These are phyloP conservation scores for Tagetes patula DNA, from an alignment of 129 eudicot species.

Conservation along the genomic window DNA sequence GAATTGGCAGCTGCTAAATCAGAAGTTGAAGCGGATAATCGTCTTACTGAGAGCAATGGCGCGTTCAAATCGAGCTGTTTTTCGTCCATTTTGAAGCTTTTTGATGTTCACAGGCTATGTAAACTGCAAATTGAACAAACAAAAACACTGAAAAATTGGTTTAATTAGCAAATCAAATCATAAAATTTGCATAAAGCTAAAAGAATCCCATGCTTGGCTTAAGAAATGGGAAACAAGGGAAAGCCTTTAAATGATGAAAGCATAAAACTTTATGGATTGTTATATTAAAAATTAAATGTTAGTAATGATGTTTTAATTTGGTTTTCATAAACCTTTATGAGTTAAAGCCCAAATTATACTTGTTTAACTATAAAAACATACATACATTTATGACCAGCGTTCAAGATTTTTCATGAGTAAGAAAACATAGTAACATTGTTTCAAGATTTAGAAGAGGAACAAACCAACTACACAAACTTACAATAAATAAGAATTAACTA, in stretches of 20 bases:
- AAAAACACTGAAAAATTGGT: neutral
- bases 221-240: conserved; percentile 31
- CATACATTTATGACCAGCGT: conserved; percentile 7
- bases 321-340: neutral
- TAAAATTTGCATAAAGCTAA: conserved; percentile 4
- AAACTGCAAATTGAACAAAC: conserved; percentile 27
- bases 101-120: neutral
- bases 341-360: neutral
- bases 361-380: conserved; percentile 2
- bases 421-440: neutral
- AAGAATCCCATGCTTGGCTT: conserved; percentile 29
- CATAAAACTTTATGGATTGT: conserved; percentile 23
- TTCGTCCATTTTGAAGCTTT: conserved; percentile 45
- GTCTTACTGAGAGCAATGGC: conserved; percentile 81
- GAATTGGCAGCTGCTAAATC: conserved; percentile 30
- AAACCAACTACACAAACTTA: neutral
- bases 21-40: conserved; percentile 46
- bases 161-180: neutral
- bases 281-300: neutral
- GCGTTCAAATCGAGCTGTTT: conserved; percentile 74
- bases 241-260: conserved; percentile 25
- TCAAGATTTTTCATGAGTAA: neutral
- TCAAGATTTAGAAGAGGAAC: neutral
- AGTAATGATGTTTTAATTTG: neutral
- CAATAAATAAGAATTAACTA: neutral